These are phyloP conservation scores for Chimonanthus salicifolius DNA, from an alignment of 164 flowering plant species.

Conservation along the genomic window DNA sequence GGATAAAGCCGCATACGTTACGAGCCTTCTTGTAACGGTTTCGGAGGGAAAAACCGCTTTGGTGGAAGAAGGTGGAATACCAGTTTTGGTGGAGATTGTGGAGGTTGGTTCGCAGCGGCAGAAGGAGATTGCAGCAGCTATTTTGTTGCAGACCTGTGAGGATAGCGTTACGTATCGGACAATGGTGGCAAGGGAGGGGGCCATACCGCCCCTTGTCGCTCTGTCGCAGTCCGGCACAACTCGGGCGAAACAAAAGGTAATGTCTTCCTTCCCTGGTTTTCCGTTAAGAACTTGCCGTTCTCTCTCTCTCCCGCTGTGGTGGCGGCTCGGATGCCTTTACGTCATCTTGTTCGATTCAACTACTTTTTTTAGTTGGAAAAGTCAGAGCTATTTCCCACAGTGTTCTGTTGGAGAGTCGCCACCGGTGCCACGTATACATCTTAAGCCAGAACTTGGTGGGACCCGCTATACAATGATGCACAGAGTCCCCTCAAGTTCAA, in stretches of 20 bases:
- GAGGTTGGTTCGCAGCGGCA: slow-evolving; percentile 79
- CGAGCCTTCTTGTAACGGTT: slow-evolving; percentile 36
- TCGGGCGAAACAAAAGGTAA: slow-evolving; percentile 75
- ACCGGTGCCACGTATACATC: no score
- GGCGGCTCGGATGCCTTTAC: background rate
- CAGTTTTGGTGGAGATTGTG: slow-evolving; percentile 79
- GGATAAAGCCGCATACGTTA: slow-evolving; percentile 82
- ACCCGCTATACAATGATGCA: no score
- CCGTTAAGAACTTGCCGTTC: background rate
- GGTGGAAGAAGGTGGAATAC: slow-evolving; percentile 88
- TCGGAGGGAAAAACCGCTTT: slow-evolving; percentile 49
- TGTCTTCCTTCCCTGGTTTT: background rate
- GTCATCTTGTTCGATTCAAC: background rate
- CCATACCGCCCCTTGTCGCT: slow-evolving; percentile 79
- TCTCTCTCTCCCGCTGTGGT: background rate
- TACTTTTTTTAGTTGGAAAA: background rate
- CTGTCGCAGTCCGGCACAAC: slow-evolving; percentile 72
- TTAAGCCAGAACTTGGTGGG: no score
- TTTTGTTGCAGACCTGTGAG: slow-evolving; percentile 67
- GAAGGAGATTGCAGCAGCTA: slow-evolving; percentile 66
- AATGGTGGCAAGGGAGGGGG: slow-evolving; percentile 92
- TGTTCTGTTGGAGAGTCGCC: no score
- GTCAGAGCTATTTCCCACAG: background rate
- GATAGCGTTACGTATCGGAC: slow-evolving; percentile 43
- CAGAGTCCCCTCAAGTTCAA: no score